These are phyloP conservation scores for Candida odintsovae DNA, from an alignment of 805 yeast species.

Conservation along the genomic window DNA sequence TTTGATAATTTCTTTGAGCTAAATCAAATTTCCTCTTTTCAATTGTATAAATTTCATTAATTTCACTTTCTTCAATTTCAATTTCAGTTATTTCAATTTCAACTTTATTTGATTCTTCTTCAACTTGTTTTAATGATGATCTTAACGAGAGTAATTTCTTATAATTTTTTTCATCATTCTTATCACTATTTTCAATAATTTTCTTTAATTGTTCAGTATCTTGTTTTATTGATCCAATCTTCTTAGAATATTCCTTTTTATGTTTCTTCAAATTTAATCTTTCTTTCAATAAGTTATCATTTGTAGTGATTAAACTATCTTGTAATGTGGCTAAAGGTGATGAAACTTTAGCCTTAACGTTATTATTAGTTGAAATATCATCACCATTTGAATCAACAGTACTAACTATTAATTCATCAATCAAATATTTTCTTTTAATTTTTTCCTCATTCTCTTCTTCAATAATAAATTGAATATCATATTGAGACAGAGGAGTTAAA, in stretches of 20 bases:
- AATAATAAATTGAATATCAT: conserved; percentile 45
- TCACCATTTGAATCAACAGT: conserved; percentile 25
- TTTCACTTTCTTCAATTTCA: conserved; percentile 27
- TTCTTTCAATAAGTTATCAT: conserved; percentile 52
- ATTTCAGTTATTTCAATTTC: conserved; percentile 11
- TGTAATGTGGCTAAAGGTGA: conserved; percentile 62
- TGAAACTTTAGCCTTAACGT: conserved; percentile 29
- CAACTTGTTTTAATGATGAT: conserved; percentile 19
- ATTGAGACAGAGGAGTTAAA: conserved; percentile 57
- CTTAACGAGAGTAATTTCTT: conserved; percentile 19
- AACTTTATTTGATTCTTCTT: conserved; percentile 19
- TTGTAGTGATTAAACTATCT: conserved; percentile 60
- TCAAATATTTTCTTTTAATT: conserved; percentile 26
- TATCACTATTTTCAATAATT: conserved; percentile 41
- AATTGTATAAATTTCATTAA: conserved; percentile 32
- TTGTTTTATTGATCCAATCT: conserved; percentile 40
- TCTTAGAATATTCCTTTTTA: conserved; percentile 53
- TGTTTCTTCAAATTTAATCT: conserved; percentile 49
- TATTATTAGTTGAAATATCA: conserved; percentile 24
- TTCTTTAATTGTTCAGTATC: conserved; percentile 52
- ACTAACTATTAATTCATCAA: conserved; percentile 34
- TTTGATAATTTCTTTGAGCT: conserved; percentile 25
- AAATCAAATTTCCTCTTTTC: conserved; percentile 34
- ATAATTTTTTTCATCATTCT: conserved; percentile 48
- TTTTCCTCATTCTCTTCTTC: conserved; percentile 25